A percentile compares a stretch with the other conserved stretches of the same genome.
Evolutionary conservation across 257 asterid species (phyloP).

Genomic region (Plectranthus barbatus): DNA sequence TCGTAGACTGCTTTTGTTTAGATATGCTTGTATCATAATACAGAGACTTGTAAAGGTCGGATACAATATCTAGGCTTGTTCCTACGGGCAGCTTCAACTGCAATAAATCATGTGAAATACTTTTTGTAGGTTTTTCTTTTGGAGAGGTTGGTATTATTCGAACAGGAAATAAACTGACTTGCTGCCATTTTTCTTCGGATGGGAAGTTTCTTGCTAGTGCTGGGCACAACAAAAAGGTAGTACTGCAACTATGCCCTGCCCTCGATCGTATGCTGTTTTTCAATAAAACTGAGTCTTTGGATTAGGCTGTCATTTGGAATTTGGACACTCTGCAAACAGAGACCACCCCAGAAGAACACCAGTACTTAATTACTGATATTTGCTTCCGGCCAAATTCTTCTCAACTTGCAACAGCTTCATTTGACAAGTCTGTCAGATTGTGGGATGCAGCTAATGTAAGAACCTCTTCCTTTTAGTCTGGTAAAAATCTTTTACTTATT

Average conservation of each 20-base stretch:
- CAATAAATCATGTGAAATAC: not conserved
- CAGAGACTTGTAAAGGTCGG: conserved; percentile 72
- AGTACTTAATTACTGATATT: conserved; percentile 69
- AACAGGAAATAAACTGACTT: conserved; percentile 81
- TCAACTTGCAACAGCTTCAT: conserved; percentile 85
- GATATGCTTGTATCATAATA: too few species aligned
- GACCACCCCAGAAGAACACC: conserved; percentile 65
- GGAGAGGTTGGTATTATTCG: conserved; percentile 86
- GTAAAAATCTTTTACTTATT: not conserved
- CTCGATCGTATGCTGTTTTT: not conserved
- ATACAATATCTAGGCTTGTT: conserved; percentile 6
- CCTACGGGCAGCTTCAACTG: not conserved
- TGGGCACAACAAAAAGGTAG: conserved; percentile 97
- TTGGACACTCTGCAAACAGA: conserved; percentile 85
- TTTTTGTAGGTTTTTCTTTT: conserved; percentile 53
- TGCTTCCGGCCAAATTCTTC: conserved; percentile 94
- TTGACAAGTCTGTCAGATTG: conserved; percentile 80
- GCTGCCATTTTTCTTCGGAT: conserved; percentile 97
- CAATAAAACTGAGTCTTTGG: not conserved
- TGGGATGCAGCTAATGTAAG: conserved; percentile 97
- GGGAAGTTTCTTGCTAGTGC: conserved; percentile 95
- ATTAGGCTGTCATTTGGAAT: conserved; percentile 92
- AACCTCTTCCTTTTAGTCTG: conserved; percentile 10
- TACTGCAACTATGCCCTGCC: conserved; percentile 14
- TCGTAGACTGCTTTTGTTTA: too few species aligned